Percentiles rank a stretch among this genome's conserved stretches.
phyloP scores from a whole-genome alignment of 805 yeast species.

The Kodamaea kakaduensis region DNA sequence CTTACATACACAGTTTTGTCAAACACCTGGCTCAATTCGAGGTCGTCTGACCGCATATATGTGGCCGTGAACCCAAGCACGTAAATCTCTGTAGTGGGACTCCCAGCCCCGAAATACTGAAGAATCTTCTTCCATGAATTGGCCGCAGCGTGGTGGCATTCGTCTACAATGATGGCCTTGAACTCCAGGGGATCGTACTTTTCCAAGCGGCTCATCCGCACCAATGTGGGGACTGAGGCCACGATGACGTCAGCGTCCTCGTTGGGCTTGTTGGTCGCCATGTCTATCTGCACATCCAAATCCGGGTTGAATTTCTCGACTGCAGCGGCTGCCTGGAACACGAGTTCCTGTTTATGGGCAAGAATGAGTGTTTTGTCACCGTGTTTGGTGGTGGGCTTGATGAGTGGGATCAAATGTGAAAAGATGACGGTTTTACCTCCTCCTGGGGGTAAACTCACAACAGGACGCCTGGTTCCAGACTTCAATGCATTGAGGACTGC shows the following conservation, averaged over 20 bases:
- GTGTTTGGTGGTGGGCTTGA: conserved; percentile 27
- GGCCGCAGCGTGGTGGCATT: conserved; percentile 90
- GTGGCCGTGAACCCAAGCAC: conserved; percentile 90
- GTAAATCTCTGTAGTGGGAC: conserved; percentile 41
- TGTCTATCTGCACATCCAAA: conserved; percentile 58
- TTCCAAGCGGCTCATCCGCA: conserved; percentile 42
- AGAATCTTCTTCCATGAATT: conserved; percentile 57
- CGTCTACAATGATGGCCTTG: conserved; percentile 79
- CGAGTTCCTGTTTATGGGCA: conserved; percentile 80
- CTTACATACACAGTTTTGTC: conserved; percentile 74
- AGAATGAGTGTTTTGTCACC: conserved; percentile 52
- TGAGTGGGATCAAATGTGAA: conserved; percentile 48
- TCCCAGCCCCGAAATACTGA: conserved; percentile 51
- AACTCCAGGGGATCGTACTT: conserved; percentile 53
- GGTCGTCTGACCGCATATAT: conserved; percentile 68
- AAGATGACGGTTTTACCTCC: conserved; percentile 91
- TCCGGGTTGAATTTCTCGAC: conserved; percentile 50
- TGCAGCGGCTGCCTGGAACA: conserved; percentile 59
- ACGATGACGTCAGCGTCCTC: conserved; percentile 59
- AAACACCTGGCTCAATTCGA: conserved; percentile 53
- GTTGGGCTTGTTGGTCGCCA: conserved; percentile 50
- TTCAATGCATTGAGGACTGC: conserved; percentile 48
- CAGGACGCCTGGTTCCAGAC: conserved; percentile 53
- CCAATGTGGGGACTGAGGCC: conserved; percentile 71
- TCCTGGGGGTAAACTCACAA: conserved; percentile 87